Conservation (phyloP, 257 asterid species). For the Capsicum baccatum region DNA sequence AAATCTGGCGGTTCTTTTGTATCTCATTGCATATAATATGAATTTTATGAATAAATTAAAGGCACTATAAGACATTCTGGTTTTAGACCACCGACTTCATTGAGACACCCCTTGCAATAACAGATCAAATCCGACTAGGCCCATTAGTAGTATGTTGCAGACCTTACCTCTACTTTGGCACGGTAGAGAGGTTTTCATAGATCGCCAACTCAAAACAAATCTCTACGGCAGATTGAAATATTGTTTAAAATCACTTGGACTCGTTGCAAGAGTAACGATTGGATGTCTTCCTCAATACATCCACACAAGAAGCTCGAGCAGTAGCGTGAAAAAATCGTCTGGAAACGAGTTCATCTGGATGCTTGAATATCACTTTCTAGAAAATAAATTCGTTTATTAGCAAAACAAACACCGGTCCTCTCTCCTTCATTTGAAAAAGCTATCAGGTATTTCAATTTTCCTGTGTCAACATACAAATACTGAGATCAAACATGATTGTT, state of each 20-base stretch:
- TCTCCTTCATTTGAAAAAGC: background rate
- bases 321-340: background rate
- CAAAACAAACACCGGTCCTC: background rate
- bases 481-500: conserved; percentile 25
- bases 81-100: no score
- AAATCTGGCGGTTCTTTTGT: no score
- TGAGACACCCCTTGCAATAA: no score
- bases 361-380: background rate
- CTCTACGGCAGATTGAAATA: no score
- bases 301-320: background rate
- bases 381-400: background rate
- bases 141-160: no score
- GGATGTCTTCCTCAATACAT: background rate
- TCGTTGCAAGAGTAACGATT: background rate
- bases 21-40: no score
- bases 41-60: no score
- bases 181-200: no score
- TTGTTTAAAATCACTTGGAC: background rate
- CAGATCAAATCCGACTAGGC: no score
- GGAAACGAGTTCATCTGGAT: background rate
- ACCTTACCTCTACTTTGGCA: no score
- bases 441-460: background rate
- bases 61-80: no score
- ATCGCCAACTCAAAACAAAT: no score
- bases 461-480: conserved; percentile 9